A percentile compares a stretch with the other conserved stretches of the same genome.
phyloP scores from a whole-genome alignment of 345 rosid species.

The Eucalyptus cloeziana region DNA sequence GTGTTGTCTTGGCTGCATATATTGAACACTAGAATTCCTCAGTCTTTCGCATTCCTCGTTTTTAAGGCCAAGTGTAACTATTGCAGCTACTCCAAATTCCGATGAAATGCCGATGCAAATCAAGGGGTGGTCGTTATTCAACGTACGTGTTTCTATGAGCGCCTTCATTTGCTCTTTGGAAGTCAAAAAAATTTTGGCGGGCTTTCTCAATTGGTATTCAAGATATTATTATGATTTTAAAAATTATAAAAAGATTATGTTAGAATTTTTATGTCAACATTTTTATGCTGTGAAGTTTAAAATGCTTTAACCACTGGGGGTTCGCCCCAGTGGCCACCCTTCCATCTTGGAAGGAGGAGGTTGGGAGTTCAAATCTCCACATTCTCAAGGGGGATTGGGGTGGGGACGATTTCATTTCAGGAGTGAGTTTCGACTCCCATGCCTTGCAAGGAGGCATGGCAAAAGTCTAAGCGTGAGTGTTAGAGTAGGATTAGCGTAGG shows the following conservation, averaged over 20 bases:
- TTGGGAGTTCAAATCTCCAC: no score
- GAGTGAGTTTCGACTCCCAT: no score
- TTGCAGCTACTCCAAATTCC: not conserved
- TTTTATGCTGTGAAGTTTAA: not conserved
- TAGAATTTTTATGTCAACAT: not conserved
- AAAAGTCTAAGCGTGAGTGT: no score
- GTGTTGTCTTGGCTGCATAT: not conserved
- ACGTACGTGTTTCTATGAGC: not conserved
- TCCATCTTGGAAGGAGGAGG: no score
- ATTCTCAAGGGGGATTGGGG: no score
- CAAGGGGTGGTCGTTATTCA: not conserved
- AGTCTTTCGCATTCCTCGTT: not conserved
- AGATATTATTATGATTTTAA: not conserved
- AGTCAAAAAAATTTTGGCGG: not conserved
- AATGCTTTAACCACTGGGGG: no score
- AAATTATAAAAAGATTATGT: no score
- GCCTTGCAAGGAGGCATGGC: no score
- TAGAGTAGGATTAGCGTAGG: no score
- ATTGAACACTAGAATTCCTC: not conserved
- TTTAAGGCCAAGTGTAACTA: not conserved
- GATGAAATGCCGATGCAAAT: not conserved
- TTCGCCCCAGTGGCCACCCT: no score
- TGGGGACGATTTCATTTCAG: no score
- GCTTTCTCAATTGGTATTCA: not conserved
- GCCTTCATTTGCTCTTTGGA: not conserved